Evolutionary conservation across 352 stramenopile species (phyloP).

Genomic region (Pythium aristosporum): DNA sequence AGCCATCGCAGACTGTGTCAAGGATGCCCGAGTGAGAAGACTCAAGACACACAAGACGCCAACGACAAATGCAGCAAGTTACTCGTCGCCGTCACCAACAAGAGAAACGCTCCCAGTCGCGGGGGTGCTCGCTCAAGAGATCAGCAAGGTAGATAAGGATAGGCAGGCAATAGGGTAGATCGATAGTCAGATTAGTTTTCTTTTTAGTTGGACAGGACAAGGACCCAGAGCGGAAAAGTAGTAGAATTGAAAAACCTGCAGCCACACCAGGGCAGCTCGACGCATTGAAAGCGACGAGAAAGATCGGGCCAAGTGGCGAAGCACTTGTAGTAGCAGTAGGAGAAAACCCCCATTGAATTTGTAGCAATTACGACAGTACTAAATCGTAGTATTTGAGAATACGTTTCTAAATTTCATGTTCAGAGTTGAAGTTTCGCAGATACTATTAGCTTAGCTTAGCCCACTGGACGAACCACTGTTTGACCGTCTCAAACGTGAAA

Average conservation of each 20-base stretch:
- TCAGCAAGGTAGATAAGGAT: constrained; percentile 16
- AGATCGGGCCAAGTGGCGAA: background rate
- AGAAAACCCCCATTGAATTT: background rate
- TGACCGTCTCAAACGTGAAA: background rate
- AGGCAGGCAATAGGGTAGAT: constrained; percentile 30
- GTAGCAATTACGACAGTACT: background rate
- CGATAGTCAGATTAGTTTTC: constrained; percentile 30
- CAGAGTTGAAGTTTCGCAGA: constrained; percentile 12
- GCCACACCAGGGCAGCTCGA: background rate
- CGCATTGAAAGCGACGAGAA: background rate
- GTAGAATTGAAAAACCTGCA: constrained; percentile 6
- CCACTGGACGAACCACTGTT: background rate
- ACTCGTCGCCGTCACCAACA: background rate
- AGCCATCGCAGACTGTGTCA: background rate
- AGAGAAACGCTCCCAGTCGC: background rate
- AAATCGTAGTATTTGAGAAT: background rate
- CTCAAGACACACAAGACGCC: background rate
- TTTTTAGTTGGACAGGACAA: constrained; percentile 22
- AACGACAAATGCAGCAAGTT: background rate
- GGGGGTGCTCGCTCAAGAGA: background rate
- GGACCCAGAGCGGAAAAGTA: background rate
- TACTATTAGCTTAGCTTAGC: constrained; percentile 7
- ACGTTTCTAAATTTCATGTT: background rate
- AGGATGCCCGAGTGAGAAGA: background rate
- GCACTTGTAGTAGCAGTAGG: background rate